phyloP scores from a whole-genome alignment of 208 protist genomes.

The Trypanosoma avium region DNA sequence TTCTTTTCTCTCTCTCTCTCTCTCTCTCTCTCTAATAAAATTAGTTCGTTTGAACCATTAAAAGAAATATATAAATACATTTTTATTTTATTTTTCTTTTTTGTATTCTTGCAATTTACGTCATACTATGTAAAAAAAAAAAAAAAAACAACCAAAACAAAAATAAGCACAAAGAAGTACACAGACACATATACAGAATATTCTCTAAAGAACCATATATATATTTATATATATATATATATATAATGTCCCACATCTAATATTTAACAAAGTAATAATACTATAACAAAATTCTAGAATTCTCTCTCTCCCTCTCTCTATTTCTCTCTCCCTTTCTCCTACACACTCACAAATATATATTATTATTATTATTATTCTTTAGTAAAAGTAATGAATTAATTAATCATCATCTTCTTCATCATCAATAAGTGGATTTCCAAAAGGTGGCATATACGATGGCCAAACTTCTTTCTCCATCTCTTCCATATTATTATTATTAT shows the following conservation, averaged over 20 bases:
- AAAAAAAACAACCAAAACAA: too few relatives aligned
- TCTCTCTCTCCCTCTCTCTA: background rate
- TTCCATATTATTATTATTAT: background rate
- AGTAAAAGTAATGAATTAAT: background rate
- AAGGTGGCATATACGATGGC: background rate
- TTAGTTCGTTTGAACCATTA: background rate
- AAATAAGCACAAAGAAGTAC: conserved; percentile 12
- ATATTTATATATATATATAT: conserved; percentile 29
- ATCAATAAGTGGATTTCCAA: conserved; percentile 2
- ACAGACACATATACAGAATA: conserved; percentile 21
- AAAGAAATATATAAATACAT: conserved; percentile 26
- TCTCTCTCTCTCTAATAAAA: too few relatives aligned
- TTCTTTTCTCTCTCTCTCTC: background rate
- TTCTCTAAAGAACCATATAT: too few relatives aligned
- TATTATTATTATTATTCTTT: too few relatives aligned
- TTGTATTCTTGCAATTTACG: conserved; percentile 23
- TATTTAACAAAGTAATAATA: conserved; percentile 24
- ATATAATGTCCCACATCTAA: conserved; percentile 2
- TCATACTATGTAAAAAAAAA: too few relatives aligned
- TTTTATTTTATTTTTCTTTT: conserved; percentile 14
- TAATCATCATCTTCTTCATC: background rate
- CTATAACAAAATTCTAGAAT: conserved; percentile 18
- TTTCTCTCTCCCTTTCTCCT: too few relatives aligned
- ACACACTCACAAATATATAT: too few relatives aligned
- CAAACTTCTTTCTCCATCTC: too few relatives aligned